A percentile compares a stretch with the other conserved stretches of the same genome.
Evolutionary conservation across 169 alveolate species (phyloP).

Genomic region (Miamiensis avidus): DNA sequence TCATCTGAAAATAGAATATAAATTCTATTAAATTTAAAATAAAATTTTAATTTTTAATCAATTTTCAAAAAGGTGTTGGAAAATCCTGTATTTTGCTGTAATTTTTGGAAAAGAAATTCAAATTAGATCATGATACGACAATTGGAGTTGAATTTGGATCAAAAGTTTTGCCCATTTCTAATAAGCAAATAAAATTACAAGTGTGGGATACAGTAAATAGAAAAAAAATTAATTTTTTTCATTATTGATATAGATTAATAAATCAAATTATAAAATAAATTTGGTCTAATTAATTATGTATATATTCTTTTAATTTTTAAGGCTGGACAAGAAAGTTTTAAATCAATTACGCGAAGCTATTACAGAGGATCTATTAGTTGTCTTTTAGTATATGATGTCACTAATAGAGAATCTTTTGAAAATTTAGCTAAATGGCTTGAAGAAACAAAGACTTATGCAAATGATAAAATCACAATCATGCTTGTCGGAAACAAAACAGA

Average conservation of each 20-base stretch:
- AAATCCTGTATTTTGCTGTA: constrained; percentile 94
- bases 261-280: too few species aligned
- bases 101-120: constrained; percentile 95
- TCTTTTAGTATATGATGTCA: constrained; percentile 77
- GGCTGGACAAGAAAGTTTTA: constrained; percentile 97
- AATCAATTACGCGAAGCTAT: constrained; percentile 96
- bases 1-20: too few species aligned
- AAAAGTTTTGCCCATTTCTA: constrained; percentile 88
- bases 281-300: too few species aligned
- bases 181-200: constrained; percentile 91
- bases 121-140: constrained; percentile 95
- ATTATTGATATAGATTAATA: too few species aligned
- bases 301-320: too few species aligned
- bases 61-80: constrained; percentile 91
- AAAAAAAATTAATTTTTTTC: neutral
- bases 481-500: constrained; percentile 96
- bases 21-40: too few species aligned
- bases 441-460: constrained; percentile 94
- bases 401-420: constrained; percentile 91
- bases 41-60: neutral
- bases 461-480: constrained; percentile 93
- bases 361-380: constrained; percentile 93
- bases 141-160: constrained; percentile 98
- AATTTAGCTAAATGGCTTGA: constrained; percentile 93
- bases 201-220: constrained; percentile 92